Conservation (phyloP, 164 flowering plant species). For the Chloranthus sessilifolius region DNA sequence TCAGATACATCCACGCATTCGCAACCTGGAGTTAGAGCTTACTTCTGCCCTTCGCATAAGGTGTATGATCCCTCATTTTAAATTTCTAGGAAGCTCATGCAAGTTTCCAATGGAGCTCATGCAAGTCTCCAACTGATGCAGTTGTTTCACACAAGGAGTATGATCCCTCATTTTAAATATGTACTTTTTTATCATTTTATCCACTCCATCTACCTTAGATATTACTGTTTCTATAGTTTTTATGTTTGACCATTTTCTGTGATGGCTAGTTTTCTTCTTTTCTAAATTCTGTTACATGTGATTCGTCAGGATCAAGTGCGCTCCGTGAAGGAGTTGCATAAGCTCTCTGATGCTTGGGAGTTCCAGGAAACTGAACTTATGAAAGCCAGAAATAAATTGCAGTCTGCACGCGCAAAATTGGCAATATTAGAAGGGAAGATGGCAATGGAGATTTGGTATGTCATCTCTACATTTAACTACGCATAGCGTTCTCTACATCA, state of each 20-base stretch:
- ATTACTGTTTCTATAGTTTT: too few species aligned
- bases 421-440: slow-evolving; percentile 81
- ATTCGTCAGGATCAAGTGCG: slow-evolving; percentile 36
- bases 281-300: too few species aligned
- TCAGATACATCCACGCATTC: slow-evolving; percentile 46
- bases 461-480: background rate
- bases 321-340: slow-evolving; percentile 38
- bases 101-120: too few species aligned
- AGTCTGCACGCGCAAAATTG: slow-evolving; percentile 73
- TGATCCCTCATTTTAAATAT: too few species aligned
- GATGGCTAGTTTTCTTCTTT: too few species aligned
- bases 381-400: slow-evolving; percentile 50
- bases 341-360: slow-evolving; percentile 83
- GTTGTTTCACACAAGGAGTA: too few species aligned
- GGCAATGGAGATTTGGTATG: slow-evolving; percentile 67
- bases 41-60: slow-evolving; percentile 46
- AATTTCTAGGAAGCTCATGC: too few species aligned
- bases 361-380: slow-evolving; percentile 80
- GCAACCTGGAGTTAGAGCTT: slow-evolving; percentile 60
- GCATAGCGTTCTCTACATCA: too few species aligned
- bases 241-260: too few species aligned
- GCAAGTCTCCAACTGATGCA: too few species aligned
- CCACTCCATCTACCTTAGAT: too few species aligned
- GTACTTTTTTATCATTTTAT: too few species aligned
- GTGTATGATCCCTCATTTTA: slow-evolving; percentile 26